Conservation (phyloP, 2,329 filamentous ascomycete genomes). For the Xylaria sp. region DNA sequence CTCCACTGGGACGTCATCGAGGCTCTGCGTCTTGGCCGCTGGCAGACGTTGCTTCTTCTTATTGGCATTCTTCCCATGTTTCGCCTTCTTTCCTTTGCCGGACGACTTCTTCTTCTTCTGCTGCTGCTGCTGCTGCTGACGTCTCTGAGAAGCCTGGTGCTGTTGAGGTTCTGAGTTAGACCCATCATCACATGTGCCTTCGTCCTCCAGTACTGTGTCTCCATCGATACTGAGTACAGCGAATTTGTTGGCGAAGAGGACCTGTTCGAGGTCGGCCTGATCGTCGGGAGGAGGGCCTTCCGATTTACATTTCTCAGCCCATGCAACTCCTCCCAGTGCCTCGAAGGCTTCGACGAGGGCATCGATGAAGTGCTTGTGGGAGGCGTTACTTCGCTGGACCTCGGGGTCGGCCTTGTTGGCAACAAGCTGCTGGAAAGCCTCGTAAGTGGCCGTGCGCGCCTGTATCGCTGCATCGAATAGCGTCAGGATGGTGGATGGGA, state of each 20-base stretch:
- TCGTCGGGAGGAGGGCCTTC: conserved; percentile 41
- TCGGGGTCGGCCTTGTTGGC: conserved; percentile 50
- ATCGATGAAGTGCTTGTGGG: conserved; percentile 58
- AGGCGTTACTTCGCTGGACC: conserved; percentile 53
- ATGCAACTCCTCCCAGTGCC: conserved; percentile 31
- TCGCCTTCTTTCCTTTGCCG: conserved; percentile 40
- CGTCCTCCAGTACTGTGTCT: conserved; percentile 35
- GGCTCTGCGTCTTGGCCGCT: conserved; percentile 30
- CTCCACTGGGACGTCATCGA: conserved; percentile 57
- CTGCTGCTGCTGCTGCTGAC: conserved; percentile 29
- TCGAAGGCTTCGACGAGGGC: conserved; percentile 53
- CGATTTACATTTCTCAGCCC: conserved; percentile 48
- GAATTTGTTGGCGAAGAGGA: conserved; percentile 49
- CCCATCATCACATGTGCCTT: conserved; percentile 32
- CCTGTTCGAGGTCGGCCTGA: conserved; percentile 43
- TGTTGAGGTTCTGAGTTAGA: conserved; percentile 30
- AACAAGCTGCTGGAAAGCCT: conserved; percentile 50
- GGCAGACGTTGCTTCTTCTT: conserved; percentile 32
- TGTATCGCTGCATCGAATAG: conserved; percentile 55
- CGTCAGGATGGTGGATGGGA: conserved; percentile 51
- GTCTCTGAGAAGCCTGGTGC: conserved; percentile 33
- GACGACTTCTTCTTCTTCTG: conserved; percentile 32
- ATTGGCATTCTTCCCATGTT: conserved; percentile 44
- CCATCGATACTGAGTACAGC: conserved; percentile 40
- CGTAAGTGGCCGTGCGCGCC: conserved; percentile 48